Evolutionary conservation across 2,329 filamentous ascomycete species (phyloP), one percentile per base, ranked within the genome.

Genomic region (Akanthomyces dipterigenus): DNA sequence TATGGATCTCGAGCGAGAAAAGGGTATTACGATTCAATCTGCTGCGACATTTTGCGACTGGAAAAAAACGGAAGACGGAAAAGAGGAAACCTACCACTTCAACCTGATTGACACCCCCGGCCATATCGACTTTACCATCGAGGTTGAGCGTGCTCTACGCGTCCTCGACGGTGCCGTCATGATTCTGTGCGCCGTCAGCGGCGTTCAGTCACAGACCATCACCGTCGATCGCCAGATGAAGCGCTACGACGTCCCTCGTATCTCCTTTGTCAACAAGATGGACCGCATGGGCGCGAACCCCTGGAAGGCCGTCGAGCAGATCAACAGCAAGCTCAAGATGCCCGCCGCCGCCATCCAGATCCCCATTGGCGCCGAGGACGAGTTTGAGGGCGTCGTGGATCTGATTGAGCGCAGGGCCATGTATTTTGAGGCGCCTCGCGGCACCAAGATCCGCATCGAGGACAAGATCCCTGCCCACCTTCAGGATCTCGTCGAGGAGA

Each of bases 181-280:
- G 93, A 96, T 99, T 75, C 82, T 99, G 61, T 99, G 95, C 73
- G 95, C 95, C 64, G 95, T 98, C 64, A 96, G 91, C 70, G 95
- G 95, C 72, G 95, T 99, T 38, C 95, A 99, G 78, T 93, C 89
- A 72, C 95, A 99, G 78, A 99, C 95, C 22, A 97, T 97, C 69
- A 99, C 95, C 1, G 95, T 99, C 65, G 93, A 99, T 75, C 86
- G 95, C 68, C 95, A 99, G 80, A 99, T 99, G 95, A 91, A 92
- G 80, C 88, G 95, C 68, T 99, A 99, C 82, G 93, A 98, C 72
- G 88, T 99, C 65, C 95, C 95, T 64, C 85, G 95, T 69, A 88
- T 99, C 74, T 96, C 90, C 60, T 99, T 99, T 71, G 87, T 99
- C 73, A 99, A 99, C 81, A 99, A 99, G 83, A 98, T 99, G 93